Percentiles rank a stretch among this genome's conserved stretches.
These are phyloP conservation scores for Botryotinia calthae DNA, from an alignment of 2,329 filamentous ascomycete genomes.

Conservation along the genomic window DNA sequence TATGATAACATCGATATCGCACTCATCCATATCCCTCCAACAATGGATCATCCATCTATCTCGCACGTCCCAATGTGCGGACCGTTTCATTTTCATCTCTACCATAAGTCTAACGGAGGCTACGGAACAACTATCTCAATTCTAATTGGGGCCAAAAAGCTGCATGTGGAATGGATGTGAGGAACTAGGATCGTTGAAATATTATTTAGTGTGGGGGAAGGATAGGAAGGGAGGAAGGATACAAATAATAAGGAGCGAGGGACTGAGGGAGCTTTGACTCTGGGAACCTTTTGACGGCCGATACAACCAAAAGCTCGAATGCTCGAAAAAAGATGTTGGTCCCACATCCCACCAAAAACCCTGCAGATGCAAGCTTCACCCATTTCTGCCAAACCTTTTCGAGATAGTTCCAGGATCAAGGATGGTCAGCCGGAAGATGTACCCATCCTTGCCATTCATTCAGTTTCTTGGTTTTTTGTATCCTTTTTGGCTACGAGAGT, in stretches of 20 bases:
- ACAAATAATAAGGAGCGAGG: background rate
- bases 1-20: background rate
- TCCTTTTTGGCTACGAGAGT: background rate
- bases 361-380: slow-evolving; percentile 11
- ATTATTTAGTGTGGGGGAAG: background rate
- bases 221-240: too few species aligned
- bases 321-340: background rate
- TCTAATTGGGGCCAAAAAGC: background rate
- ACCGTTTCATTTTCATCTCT: background rate
- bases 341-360: background rate
- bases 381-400: background rate
- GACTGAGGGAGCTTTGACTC: slow-evolving; percentile 10
- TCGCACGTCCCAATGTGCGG: background rate
- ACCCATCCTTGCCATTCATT: background rate
- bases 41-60: background rate
- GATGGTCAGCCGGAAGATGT: background rate
- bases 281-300: background rate
- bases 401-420: background rate
- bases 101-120: background rate
- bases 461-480: background rate
- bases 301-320: background rate
- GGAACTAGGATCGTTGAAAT: background rate
- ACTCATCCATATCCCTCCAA: background rate
- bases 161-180: background rate
- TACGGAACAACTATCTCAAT: background rate